A percentile compares a stretch with the other conserved stretches of the same genome.
phyloP scores from a whole-genome alignment of 305 asterid species.

The Fraxinus angustifolia region DNA sequence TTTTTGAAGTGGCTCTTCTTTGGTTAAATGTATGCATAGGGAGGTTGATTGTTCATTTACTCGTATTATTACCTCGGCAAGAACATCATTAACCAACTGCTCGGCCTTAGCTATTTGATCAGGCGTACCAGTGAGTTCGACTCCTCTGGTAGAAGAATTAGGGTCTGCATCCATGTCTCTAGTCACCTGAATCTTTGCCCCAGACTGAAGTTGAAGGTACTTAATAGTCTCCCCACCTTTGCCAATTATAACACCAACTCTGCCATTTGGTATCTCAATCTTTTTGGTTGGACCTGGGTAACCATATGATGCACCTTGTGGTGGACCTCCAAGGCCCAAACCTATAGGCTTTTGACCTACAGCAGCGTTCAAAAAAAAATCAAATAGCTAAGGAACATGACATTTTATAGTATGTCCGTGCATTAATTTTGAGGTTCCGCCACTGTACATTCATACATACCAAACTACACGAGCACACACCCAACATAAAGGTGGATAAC shows the following conservation, averaged over 20 bases:
- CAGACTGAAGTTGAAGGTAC: slow-evolving; percentile 68
- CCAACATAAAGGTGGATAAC: not conserved
- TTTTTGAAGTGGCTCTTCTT: not conserved
- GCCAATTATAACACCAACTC: slow-evolving; percentile 86
- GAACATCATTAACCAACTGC: slow-evolving; percentile 68
- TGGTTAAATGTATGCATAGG: not conserved
- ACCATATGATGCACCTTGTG: slow-evolving; percentile 52
- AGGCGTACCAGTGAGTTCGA: slow-evolving; percentile 77
- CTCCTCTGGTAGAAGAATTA: slow-evolving; percentile 62
- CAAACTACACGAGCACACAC: not conserved
- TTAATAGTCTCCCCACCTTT: slow-evolving; percentile 86
- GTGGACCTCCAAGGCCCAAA: slow-evolving; percentile 36
- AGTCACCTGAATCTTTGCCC: slow-evolving; percentile 88
- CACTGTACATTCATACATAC: not conserved
- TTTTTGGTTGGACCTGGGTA: slow-evolving; percentile 60
- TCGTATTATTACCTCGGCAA: slow-evolving; percentile 55
- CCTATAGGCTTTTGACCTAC: slow-evolving; percentile 42
- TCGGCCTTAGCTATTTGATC: slow-evolving; percentile 83
- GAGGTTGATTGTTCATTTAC: not conserved
- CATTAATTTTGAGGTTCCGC: not conserved
- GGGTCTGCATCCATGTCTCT: slow-evolving; percentile 87
- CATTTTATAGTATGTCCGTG: not conserved
- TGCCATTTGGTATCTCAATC: slow-evolving; percentile 74
- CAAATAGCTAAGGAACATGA: not conserved
- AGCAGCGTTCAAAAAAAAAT: slow-evolving; percentile 30